Conservation (phyloP, 2,329 filamentous ascomycete species). For the Blastomyces parvus region DNA sequence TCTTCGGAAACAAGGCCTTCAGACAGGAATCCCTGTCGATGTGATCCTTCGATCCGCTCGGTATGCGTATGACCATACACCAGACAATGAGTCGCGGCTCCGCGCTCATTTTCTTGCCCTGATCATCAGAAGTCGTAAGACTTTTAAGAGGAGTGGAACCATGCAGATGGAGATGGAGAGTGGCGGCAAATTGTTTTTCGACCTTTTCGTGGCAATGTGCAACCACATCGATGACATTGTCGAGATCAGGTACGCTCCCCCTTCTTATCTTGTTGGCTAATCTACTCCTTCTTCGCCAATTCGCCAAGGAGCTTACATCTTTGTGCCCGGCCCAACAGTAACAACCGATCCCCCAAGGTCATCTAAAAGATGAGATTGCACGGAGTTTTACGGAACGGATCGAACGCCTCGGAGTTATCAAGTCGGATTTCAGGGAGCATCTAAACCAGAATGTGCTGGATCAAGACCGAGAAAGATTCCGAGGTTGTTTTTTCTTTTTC, state of each 20-base stretch:
- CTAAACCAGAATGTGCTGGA: conserved; percentile 30
- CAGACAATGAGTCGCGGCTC: conserved; percentile 81
- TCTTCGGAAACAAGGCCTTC: conserved; percentile 88
- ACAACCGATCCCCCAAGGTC: conserved; percentile 45
- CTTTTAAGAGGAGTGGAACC: conserved; percentile 95
- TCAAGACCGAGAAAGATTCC: conserved; percentile 22
- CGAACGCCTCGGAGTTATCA: conserved; percentile 27
- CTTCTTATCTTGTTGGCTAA: conserved; percentile 13
- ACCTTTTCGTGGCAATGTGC: conserved; percentile 96
- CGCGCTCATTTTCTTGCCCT: conserved; percentile 95
- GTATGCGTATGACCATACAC: conserved; percentile 92
- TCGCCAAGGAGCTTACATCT: conserved; percentile 17
- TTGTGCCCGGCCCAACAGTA: conserved; percentile 27
- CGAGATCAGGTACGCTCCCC: conserved; percentile 60
- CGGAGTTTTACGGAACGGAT: conserved; percentile 25
- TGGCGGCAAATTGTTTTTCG: conserved; percentile 92
- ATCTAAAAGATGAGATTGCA: conserved; percentile 36
- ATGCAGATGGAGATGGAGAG: conserved; percentile 98
- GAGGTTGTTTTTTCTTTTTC: conserved; percentile 18
- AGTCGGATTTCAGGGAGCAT: conserved; percentile 19
- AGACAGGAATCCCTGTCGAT: conserved; percentile 82
- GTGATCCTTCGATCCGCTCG: conserved; percentile 86
- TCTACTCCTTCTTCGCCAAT: conserved; percentile 11
- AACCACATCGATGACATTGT: conserved; percentile 96
- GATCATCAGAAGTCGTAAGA: conserved; percentile 94